phyloP scores from a whole-genome alignment of 139 green algal species.

The Volvox reticuliferus region DNA sequence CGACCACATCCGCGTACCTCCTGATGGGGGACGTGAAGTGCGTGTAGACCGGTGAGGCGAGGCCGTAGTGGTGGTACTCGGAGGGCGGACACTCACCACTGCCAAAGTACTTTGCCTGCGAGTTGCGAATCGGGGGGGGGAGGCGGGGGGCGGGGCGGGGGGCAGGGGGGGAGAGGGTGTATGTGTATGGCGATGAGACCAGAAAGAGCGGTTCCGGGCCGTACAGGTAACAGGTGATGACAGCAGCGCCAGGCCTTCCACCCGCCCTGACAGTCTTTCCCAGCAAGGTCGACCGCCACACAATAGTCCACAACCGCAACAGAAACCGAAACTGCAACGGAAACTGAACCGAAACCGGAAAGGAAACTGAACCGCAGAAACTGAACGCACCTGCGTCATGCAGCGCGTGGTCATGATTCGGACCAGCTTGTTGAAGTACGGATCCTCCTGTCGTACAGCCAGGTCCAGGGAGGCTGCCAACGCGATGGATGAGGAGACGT shows the following conservation, averaged over 20 bases:
- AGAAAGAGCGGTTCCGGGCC: too few relatives aligned
- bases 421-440: constrained; percentile 98
- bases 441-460: constrained; percentile 80
- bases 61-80: constrained; percentile 93
- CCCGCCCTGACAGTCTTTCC: too few relatives aligned
- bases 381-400: constrained; percentile 83
- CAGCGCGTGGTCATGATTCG: constrained; percentile 98
- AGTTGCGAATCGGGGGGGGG: background rate
- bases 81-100: constrained; percentile 66
- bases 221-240: too few relatives aligned
- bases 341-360: too few relatives aligned
- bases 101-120: constrained; percentile 87
- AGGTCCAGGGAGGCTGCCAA: constrained; percentile 86
- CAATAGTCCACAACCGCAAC: too few relatives aligned
- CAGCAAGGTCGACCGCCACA: too few relatives aligned
- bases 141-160: background rate
- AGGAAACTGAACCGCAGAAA: too few relatives aligned
- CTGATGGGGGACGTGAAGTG: constrained; percentile 98
- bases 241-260: too few relatives aligned
- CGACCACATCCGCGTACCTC: constrained; percentile 92
- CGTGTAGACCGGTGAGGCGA: constrained; percentile 94
- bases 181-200: too few relatives aligned
- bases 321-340: too few relatives aligned
- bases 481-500: constrained; percentile 65
- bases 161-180: background rate